Percentiles rank a stretch among this genome's conserved stretches.
These are phyloP conservation scores for Trichoderma oligosporum DNA, from an alignment of 2,329 filamentous ascomycete genomes.

Conservation along the genomic window DNA sequence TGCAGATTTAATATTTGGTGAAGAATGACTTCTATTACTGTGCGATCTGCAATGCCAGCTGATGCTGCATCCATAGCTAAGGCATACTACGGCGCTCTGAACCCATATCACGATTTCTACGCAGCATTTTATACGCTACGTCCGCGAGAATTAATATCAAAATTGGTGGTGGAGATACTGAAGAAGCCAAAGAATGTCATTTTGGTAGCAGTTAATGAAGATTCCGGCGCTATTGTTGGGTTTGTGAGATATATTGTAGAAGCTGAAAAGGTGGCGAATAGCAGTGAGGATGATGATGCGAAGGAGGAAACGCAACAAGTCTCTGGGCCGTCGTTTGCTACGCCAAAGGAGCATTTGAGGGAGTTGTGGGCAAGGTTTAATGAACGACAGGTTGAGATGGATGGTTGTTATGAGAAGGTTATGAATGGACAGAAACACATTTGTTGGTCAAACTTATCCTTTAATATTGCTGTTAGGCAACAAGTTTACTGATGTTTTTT, in stretches of 20 bases:
- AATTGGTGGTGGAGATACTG: constrained; percentile 3
- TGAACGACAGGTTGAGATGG: constrained; percentile 22
- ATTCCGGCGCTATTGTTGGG: neutral
- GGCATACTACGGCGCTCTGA: constrained; percentile 23
- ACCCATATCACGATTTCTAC: constrained; percentile 23
- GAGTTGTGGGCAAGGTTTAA: constrained; percentile 25
- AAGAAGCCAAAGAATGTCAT: neutral
- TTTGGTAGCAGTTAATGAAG: constrained; percentile 16
- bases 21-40: constrained; percentile 4
- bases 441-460: constrained; percentile 17
- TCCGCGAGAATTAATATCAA: constrained; percentile 18
- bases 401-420: constrained; percentile 22
- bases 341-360: constrained; percentile 22
- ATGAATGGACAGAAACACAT: constrained; percentile 21
- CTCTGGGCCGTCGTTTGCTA: constrained; percentile 18
- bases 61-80: constrained; percentile 20
- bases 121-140: constrained; percentile 21
- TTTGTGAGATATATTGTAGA: constrained; percentile 17
- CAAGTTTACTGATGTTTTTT: too few species aligned
- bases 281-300: neutral
- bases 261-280: neutral
- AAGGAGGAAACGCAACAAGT: neutral
- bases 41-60: constrained; percentile 18
- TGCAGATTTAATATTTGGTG: too few species aligned
- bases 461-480: too few species aligned